Evolutionary conservation across 345 rosid genomes (phyloP).

Genomic region (Pseudoturritis turrita): DNA sequence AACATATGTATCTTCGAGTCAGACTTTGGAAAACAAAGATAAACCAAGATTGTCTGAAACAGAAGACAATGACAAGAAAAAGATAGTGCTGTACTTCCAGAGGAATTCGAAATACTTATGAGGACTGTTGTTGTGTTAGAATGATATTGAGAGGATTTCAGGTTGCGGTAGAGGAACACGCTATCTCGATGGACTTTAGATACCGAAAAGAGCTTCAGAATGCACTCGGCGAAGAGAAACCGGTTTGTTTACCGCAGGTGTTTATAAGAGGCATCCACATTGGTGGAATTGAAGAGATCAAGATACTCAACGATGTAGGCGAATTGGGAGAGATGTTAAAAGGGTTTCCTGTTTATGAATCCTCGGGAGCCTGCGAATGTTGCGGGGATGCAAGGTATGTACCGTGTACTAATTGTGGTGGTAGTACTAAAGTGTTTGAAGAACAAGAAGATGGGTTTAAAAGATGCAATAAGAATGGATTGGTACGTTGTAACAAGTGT

Average conservation of each 20-base stretch:
- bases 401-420: slow-evolving; percentile 60
- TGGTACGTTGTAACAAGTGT: slow-evolving; percentile 71
- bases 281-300: slow-evolving; percentile 76
- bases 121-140: slow-evolving; percentile 69
- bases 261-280: slow-evolving; percentile 53
- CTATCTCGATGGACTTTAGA: slow-evolving; percentile 75
- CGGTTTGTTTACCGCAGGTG: slow-evolving; percentile 56
- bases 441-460: slow-evolving; percentile 42
- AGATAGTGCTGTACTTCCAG: slow-evolving; percentile 58
- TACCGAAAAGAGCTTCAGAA: slow-evolving; percentile 59
- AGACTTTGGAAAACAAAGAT: slow-evolving; percentile 3
- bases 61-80: slow-evolving; percentile 25
- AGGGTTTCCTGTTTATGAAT: slow-evolving; percentile 43
- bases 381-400: slow-evolving; percentile 81
- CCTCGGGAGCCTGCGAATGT: slow-evolving; percentile 38
- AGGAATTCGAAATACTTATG: slow-evolving; percentile 80
- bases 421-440: slow-evolving; percentile 71
- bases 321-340: slow-evolving; percentile 47
- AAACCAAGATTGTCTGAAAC: slow-evolving; percentile 15
- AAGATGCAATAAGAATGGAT: slow-evolving; percentile 86
- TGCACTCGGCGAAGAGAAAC: slow-evolving; percentile 33
- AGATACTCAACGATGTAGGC: slow-evolving; percentile 68
- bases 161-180: slow-evolving; percentile 62
- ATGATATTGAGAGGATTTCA: slow-evolving; percentile 58
- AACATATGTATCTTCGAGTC: no score